Conservation (phyloP, 202 grass and related monocot species). For the Dendrocalamus latiflorus region DNA sequence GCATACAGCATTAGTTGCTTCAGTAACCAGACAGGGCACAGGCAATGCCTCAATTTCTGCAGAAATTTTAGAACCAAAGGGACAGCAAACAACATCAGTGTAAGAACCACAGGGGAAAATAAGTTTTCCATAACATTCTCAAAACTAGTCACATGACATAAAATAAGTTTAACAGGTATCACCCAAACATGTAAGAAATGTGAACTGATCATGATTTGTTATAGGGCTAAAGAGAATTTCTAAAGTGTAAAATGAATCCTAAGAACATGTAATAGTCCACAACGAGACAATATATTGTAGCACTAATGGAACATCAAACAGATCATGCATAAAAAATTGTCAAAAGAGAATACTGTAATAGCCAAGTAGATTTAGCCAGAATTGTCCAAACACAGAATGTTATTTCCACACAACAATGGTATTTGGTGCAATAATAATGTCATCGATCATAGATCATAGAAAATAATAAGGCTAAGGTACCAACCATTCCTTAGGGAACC, state of each 20-base stretch:
- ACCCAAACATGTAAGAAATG: too few species aligned
- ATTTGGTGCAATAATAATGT: too few species aligned
- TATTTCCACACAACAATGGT: not conserved
- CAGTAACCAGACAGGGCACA: constrained; percentile 62
- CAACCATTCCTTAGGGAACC: too few species aligned
- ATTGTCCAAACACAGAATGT: not conserved
- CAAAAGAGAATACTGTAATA: not conserved
- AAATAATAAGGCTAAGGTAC: too few species aligned
- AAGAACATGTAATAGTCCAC: not conserved
- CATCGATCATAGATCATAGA: too few species aligned
- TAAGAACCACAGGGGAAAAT: not conserved
- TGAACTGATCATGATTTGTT: not conserved
- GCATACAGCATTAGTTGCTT: constrained; percentile 65
- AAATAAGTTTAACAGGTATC: not conserved
- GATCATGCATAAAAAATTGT: not conserved
- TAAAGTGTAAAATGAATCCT: not conserved
- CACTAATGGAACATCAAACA: not conserved
- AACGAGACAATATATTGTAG: not conserved
- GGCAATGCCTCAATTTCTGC: constrained; percentile 80
- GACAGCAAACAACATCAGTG: not conserved
- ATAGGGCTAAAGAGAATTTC: not conserved
- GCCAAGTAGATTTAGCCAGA: not conserved
- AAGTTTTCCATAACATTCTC: constrained; percentile 11
- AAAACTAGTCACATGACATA: not conserved
- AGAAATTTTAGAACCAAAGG: constrained; percentile 10